Conservation (phyloP, 192 early-diverging fungal genomes). For the Coemansia sp. region DNA sequence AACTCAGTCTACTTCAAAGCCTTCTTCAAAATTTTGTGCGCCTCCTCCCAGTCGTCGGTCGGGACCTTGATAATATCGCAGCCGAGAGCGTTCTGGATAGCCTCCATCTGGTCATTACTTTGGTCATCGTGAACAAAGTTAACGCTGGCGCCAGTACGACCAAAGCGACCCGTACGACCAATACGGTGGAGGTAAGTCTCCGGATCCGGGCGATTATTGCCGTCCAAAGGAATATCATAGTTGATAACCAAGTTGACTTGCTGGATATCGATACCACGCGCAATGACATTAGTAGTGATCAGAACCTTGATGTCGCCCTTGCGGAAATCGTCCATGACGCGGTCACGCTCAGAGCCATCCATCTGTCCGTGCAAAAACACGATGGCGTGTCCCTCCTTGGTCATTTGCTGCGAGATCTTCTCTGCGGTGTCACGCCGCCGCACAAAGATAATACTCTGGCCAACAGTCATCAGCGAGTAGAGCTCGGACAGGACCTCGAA, state of each 20-base stretch:
- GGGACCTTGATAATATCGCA: slow-evolving; percentile 77
- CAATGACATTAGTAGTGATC: slow-evolving; percentile 95
- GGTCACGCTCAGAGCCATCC: slow-evolving; percentile 77
- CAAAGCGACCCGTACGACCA: slow-evolving; percentile 96
- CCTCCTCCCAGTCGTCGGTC: slow-evolving; percentile 79
- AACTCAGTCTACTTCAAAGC: slow-evolving; percentile 50
- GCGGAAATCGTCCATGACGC: slow-evolving; percentile 91
- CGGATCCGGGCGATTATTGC: slow-evolving; percentile 67
- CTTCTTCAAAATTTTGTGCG: slow-evolving; percentile 87
- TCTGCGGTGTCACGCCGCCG: slow-evolving; percentile 84
- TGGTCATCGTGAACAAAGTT: slow-evolving; percentile 89
- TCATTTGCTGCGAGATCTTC: slow-evolving; percentile 72
- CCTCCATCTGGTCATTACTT: slow-evolving; percentile 76
- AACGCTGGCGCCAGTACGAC: slow-evolving; percentile 89
- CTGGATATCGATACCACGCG: slow-evolving; percentile 96
- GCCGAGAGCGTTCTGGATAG: slow-evolving; percentile 80
- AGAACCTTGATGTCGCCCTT: slow-evolving; percentile 88
- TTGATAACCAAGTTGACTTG: slow-evolving; percentile 97
- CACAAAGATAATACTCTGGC: slow-evolving; percentile 97
- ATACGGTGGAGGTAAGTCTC: slow-evolving; percentile 98
- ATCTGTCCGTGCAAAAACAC: slow-evolving; percentile 83
- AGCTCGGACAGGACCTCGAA: slow-evolving; percentile 69
- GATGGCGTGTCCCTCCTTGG: slow-evolving; percentile 79
- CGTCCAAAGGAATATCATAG: slow-evolving; percentile 88
- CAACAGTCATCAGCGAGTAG: slow-evolving; percentile 84